Evolutionary conservation across 1,284 basidiomycete genomes (phyloP).

Genomic region (Serendipita sp.): DNA sequence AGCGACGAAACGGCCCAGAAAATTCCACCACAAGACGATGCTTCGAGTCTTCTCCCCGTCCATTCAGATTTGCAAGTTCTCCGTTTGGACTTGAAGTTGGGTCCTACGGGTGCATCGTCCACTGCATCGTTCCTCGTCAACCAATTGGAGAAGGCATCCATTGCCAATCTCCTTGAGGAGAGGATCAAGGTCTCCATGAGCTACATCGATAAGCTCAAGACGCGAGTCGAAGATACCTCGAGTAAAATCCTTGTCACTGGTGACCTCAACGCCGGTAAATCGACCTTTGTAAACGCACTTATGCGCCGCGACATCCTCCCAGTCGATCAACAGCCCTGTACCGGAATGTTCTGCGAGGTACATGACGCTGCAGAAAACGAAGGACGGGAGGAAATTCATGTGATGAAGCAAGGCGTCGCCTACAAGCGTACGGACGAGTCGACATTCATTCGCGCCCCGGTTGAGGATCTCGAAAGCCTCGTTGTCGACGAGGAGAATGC

Average conservation of each 20-base stretch:
- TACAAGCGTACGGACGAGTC: constrained; percentile 62
- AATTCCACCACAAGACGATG: constrained; percentile 23
- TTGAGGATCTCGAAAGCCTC: constrained; percentile 68
- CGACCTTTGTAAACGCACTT: constrained; percentile 93
- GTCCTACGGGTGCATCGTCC: constrained; percentile 51
- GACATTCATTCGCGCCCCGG: constrained; percentile 58
- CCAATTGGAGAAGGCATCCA: constrained; percentile 83
- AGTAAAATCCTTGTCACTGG: constrained; percentile 98
- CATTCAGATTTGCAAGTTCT: constrained; percentile 68
- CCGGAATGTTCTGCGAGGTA: constrained; percentile 94
- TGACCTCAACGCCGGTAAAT: constrained; percentile 97
- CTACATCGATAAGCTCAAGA: constrained; percentile 76
- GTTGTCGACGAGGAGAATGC: constrained; percentile 52
- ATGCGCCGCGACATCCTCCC: constrained; percentile 86
- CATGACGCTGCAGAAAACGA: constrained; percentile 79
- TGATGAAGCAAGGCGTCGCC: constrained; percentile 50
- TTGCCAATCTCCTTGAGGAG: constrained; percentile 83
- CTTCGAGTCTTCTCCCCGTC: constrained; percentile 31
- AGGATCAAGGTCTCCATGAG: constrained; percentile 63
- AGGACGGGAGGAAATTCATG: constrained; percentile 71
- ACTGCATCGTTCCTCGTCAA: constrained; percentile 72
- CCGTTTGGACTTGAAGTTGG: constrained; percentile 85
- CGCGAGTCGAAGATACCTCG: constrained; percentile 80
- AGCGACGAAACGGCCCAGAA: constrained; percentile 16
- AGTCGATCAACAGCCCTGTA: constrained; percentile 96